These are phyloP conservation scores for Fusarium oligoseptatum DNA, from an alignment of 2,329 filamentous ascomycete species.

Conservation along the genomic window DNA sequence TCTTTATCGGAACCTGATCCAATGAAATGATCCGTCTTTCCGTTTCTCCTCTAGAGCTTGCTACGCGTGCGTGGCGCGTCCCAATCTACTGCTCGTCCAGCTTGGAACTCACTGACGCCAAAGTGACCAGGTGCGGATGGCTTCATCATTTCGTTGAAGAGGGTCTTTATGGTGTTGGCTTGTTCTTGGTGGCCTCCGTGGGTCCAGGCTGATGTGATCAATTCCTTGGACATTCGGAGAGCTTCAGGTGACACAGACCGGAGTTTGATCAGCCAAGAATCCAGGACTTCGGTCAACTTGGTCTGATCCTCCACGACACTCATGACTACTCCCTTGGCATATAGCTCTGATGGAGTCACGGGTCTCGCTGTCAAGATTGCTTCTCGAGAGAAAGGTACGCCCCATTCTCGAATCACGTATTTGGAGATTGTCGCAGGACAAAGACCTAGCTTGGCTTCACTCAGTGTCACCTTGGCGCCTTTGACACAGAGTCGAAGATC, in stretches of 20 bases:
- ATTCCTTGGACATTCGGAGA: background rate
- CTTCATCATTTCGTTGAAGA: conserved; percentile 3
- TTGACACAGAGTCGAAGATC: conserved; percentile 51
- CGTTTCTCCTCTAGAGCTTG: background rate
- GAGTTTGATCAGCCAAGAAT: background rate
- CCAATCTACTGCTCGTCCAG: conserved; percentile 36
- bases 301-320: background rate
- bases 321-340: background rate
- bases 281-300: background rate
- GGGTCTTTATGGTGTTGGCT: background rate
- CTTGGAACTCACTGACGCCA: conserved; percentile 6
- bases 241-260: background rate
- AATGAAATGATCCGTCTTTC: background rate
- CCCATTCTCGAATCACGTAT: conserved; percentile 45
- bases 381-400: background rate
- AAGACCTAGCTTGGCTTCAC: conserved; percentile 56
- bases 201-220: background rate
- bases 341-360: background rate
- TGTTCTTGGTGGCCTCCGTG: background rate
- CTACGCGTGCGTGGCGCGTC: conserved; percentile 6
- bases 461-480: conserved; percentile 49
- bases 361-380: background rate
- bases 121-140: background rate
- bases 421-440: conserved; percentile 56
- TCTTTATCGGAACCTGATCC: background rate